Evolutionary conservation across 2,329 filamentous ascomycete species (phyloP).

Genomic region (Westerdykella ornata): DNA sequence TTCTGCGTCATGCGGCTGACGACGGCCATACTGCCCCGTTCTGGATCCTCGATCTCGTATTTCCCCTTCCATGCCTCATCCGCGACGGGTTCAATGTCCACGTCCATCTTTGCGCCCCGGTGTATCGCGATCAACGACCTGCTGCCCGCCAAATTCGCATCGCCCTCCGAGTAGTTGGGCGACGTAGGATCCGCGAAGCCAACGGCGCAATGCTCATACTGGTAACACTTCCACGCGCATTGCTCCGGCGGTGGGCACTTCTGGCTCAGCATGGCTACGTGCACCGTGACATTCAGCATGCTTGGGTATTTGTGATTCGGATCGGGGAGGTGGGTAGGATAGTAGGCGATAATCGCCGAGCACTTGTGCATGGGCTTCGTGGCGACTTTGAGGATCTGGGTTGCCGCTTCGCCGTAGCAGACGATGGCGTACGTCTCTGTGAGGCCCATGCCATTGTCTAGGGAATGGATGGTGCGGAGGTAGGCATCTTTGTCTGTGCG

Average conservation of each 20-base stretch:
- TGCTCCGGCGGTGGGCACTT: conserved; percentile 22
- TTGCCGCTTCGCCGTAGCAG: conserved; percentile 40
- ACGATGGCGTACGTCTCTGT: conserved; percentile 33
- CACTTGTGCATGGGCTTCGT: conserved; percentile 38
- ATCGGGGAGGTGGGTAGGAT: conserved; percentile 35
- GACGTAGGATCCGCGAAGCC: conserved; percentile 42
- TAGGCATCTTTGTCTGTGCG: conserved; percentile 24
- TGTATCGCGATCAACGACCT: conserved; percentile 35
- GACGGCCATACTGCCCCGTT: conserved; percentile 25
- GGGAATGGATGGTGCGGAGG: conserved; percentile 25
- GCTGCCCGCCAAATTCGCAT: conserved; percentile 40
- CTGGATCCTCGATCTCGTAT: conserved; percentile 27
- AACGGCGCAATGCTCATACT: conserved; percentile 32
- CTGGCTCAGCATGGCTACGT: conserved; percentile 37
- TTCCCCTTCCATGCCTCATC: conserved; percentile 32
- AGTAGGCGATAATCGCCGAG: conserved; percentile 40
- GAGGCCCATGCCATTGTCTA: conserved; percentile 37
- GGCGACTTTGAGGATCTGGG: conserved; percentile 35
- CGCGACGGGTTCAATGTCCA: conserved; percentile 30
- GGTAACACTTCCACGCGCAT: conserved; percentile 37
- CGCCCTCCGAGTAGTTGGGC: conserved; percentile 36
- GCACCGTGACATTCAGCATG: conserved; percentile 35
- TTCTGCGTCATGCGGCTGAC: conserved; percentile 30
- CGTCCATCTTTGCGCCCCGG: conserved; percentile 33
- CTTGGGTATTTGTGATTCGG: conserved; percentile 36